Percentiles rank a stretch among this genome's conserved stretches.
These are phyloP conservation scores for Rhizopus arrhizus DNA, from an alignment of 371 early-diverging fungal genomes.

Conservation along the genomic window DNA sequence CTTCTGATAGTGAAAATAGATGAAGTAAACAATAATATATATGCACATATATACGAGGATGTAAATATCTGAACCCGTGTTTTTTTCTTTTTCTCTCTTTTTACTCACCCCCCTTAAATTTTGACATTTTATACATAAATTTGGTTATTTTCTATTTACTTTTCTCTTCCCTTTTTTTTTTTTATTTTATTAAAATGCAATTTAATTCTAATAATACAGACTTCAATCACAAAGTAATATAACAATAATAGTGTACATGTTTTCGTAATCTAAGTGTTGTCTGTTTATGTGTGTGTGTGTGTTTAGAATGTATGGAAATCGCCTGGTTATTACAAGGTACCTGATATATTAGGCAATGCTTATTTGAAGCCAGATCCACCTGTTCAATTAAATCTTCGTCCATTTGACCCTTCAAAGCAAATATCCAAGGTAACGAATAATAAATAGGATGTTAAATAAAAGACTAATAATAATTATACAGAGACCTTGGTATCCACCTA, in stretches of 20 bases:
- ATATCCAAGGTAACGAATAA: slow-evolving; percentile 3
- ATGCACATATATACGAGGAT: slow-evolving; percentile 1
- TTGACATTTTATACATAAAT: neutral
- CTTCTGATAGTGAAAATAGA: neutral
- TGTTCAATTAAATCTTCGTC: slow-evolving; percentile 36
- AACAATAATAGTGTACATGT: too few relatives aligned
- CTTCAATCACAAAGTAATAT: neutral
- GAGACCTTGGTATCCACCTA: slow-evolving; percentile 20
- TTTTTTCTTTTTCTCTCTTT: neutral
- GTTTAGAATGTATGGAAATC: slow-evolving; percentile 35
- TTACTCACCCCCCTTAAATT: slow-evolving; percentile 1
- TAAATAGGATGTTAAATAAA: neutral
- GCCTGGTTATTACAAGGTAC: slow-evolving; percentile 36
- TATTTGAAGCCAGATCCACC: slow-evolving; percentile 33
- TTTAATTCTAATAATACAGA: neutral
- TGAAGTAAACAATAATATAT: neutral
- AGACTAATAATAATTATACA: neutral
- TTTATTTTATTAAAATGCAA: slow-evolving; percentile 1
- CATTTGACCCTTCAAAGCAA: slow-evolving; percentile 36
- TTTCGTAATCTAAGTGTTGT: neutral
- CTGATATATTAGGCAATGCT: slow-evolving; percentile 36
- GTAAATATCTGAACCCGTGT: neutral
- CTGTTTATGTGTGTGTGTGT: too few relatives aligned
- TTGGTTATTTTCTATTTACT: neutral
- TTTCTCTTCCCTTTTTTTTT: neutral